Percentiles rank a stretch among this genome's conserved stretches.
Conservation (phyloP, 257 asterid species). For the Coffea canephora region DNA sequence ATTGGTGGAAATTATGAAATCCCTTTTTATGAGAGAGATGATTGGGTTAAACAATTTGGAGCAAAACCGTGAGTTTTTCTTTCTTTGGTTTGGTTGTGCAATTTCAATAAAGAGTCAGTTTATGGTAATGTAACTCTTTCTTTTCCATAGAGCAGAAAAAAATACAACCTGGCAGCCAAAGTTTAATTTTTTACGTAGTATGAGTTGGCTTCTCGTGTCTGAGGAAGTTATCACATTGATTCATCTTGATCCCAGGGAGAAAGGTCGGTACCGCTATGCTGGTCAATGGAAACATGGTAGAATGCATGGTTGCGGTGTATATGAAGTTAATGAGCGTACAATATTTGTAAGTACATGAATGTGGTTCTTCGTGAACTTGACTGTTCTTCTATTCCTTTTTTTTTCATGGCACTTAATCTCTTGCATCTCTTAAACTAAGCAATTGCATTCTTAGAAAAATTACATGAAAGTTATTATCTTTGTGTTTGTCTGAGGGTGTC, state of each 20-base stretch:
- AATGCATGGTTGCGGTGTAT: constrained; percentile 97
- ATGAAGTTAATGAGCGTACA: constrained; percentile 81
- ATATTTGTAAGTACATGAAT: constrained; percentile 50
- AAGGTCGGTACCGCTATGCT: constrained; percentile 90
- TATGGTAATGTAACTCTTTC: background rate
- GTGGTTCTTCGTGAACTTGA: background rate
- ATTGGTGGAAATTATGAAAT: constrained; percentile 56
- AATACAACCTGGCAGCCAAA: background rate
- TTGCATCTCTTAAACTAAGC: background rate
- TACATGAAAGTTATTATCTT: background rate
- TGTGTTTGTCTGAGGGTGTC: background rate
- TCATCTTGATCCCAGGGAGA: constrained; percentile 58
- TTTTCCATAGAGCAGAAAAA: background rate
- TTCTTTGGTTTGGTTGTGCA: background rate
- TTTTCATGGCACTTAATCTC: background rate
- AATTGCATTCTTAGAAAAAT: background rate
- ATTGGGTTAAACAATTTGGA: constrained; percentile 75
- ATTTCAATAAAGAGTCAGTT: background rate
- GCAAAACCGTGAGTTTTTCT: constrained; percentile 71
- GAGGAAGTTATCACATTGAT: background rate
- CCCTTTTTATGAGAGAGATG: constrained; percentile 82
- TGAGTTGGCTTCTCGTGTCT: background rate
- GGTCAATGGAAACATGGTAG: constrained; percentile 99
- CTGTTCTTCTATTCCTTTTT: background rate
- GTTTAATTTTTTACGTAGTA: background rate